Percentiles rank a stretch among this genome's conserved stretches.
These are phyloP conservation scores for Aspergillus sclerotiicarbonarius DNA, from an alignment of 495 filamentous ascomycete genomes.

Conservation along the genomic window DNA sequence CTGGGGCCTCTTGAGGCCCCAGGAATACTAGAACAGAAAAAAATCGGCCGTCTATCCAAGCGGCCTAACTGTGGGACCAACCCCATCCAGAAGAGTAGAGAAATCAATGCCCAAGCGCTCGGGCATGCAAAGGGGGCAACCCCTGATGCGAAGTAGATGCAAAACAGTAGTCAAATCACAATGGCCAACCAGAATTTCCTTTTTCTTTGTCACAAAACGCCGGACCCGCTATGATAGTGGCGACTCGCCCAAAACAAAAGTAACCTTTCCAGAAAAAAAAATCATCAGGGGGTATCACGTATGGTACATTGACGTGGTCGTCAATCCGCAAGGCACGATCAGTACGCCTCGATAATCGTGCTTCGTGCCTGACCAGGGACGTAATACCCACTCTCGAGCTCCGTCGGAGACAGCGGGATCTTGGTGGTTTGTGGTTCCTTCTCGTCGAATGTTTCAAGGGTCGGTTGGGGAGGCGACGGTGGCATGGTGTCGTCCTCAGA, in stretches of 20 bases:
- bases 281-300: conserved; percentile 17
- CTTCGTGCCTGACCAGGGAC: conserved; percentile 47
- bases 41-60: background rate
- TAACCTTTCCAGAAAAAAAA: background rate
- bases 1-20: no score
- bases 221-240: conserved; percentile 12
- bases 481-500: conserved; percentile 77
- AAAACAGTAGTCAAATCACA: conserved; percentile 3
- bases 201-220: conserved; percentile 13
- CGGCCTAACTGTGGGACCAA: conserved; percentile 5
- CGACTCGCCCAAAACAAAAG: conserved; percentile 5
- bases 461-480: conserved; percentile 71
- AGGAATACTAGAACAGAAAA: background rate
- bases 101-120: conserved; percentile 15
- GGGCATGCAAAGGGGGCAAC: conserved; percentile 5
- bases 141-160: background rate
- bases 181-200: conserved; percentile 1
- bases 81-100: conserved; percentile 9
- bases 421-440: conserved; percentile 59
- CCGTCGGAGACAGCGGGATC: conserved; percentile 41
- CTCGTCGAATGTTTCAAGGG: conserved; percentile 67
- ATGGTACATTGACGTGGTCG: conserved; percentile 6
- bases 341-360: conserved; percentile 45
- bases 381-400: conserved; percentile 62
- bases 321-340: conserved; percentile 25